Evolutionary conservation across 2,329 filamentous ascomycete genomes (phyloP).

Genomic region (Berkeleyomyces rouxiae): DNA sequence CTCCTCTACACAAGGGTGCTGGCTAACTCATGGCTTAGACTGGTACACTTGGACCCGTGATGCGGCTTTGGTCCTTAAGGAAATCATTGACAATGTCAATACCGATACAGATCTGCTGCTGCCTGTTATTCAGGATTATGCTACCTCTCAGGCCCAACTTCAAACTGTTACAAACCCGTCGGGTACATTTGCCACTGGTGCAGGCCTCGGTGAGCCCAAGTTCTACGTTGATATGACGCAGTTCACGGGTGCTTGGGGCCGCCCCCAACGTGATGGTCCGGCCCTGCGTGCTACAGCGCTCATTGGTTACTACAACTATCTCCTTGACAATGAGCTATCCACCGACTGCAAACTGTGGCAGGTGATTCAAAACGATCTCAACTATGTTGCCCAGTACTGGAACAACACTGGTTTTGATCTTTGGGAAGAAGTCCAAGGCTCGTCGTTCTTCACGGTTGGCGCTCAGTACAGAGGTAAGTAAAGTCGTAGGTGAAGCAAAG

Average conservation of each 20-base stretch:
- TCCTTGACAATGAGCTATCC: constrained; percentile 48
- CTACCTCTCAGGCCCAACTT: constrained; percentile 47
- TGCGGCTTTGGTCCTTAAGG: constrained; percentile 52
- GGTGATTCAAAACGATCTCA: constrained; percentile 57
- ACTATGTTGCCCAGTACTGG: constrained; percentile 61
- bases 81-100: constrained; percentile 43
- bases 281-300: constrained; percentile 59
- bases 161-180: constrained; percentile 56
- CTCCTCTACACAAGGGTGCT: background rate
- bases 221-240: constrained; percentile 47
- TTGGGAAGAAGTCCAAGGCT: constrained; percentile 66
- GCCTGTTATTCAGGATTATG: constrained; percentile 47
- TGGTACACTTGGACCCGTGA: constrained; percentile 70
- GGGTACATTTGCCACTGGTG: constrained; percentile 35
- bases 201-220: constrained; percentile 55
- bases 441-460: constrained; percentile 63
- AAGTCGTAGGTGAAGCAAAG: too few species aligned
- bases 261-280: constrained; percentile 66
- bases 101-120: constrained; percentile 40
- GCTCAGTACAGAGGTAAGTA: constrained; percentile 46
- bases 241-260: constrained; percentile 54
- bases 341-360: constrained; percentile 45
- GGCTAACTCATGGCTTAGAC: constrained; percentile 30
- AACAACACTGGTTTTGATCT: constrained; percentile 53
- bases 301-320: constrained; percentile 55